A percentile compares a stretch with the other conserved stretches of the same genome.
Conservation (phyloP, 345 rosid species). For the Eutrema yunnanense region DNA sequence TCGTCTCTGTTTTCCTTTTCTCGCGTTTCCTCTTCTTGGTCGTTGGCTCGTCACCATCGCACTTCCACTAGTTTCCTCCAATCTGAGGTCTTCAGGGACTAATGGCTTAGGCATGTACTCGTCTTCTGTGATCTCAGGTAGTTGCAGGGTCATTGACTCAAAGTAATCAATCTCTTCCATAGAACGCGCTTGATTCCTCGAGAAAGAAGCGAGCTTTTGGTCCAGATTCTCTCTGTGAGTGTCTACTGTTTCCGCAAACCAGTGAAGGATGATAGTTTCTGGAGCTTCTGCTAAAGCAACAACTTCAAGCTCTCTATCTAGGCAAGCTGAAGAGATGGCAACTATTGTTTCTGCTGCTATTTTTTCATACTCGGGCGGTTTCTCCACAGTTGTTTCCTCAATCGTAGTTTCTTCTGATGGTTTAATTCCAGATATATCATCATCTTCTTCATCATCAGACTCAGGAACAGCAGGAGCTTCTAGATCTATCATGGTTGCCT, state of each 20-base stretch:
- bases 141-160: constrained; percentile 59
- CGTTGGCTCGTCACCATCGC: constrained; percentile 29
- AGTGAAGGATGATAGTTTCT: constrained; percentile 36
- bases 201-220: constrained; percentile 20
- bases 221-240: constrained; percentile 48
- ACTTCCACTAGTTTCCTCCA: constrained; percentile 26
- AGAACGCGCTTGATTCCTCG: constrained; percentile 8
- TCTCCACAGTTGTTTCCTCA: constrained; percentile 25
- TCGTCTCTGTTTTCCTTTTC: constrained; percentile 66
- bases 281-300: constrained; percentile 18
- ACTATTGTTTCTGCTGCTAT: constrained; percentile 64
- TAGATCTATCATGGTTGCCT: constrained; percentile 47
- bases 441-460: constrained; percentile 23
- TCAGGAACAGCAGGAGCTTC: constrained; percentile 37
- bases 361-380: constrained; percentile 13
- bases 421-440: neutral
- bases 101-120: constrained; percentile 36
- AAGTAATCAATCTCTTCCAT: constrained; percentile 49
- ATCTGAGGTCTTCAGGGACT: constrained; percentile 31
- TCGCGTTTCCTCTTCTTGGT: constrained; percentile 57
- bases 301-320: constrained; percentile 20
- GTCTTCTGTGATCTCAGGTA: constrained; percentile 44
- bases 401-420: neutral
- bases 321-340: constrained; percentile 41
- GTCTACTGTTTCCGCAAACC: constrained; percentile 61